Base-by-base conservation (phyloP, 345 rosid genomes). In the Xanthoceras sorbifolium region DNA sequence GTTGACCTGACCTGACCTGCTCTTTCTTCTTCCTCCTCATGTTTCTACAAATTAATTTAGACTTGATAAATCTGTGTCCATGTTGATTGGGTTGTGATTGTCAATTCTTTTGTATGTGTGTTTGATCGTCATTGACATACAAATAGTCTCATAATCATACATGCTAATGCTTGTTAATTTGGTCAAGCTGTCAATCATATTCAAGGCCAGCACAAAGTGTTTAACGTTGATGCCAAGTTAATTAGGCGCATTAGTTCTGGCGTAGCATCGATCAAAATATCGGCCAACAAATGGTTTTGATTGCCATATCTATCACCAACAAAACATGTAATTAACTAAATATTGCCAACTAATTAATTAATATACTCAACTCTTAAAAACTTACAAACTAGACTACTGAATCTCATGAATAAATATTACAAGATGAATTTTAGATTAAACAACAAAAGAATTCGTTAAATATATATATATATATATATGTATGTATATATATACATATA, bases 381-480 rank as follows among this genome's bases (percentile, higher is more conserved):
- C 46, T 1, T 42, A 42, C 46, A 42, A 17, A 50, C 55, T 50
- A 50, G 7, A n/a, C 55, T 50, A 50, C 23, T 23, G 2, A 7
- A 55, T 55, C 61, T 57, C n/a, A n/a, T n/a, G 23, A 18, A n/a
- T 6, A 6, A 54, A 54, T 8, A 50, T 50, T 17, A 17, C 55
- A 50, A 50, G 7, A 50, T 50, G 4, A 18, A 50, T 50, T 50
- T 50, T 5, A 50, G 7, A 57, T 10, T 23, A 57, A 57, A 57
- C 28, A 44, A 23, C 20, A 67, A 67, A 67, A 67, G 32, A 67
- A 67, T 67, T 44, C 71, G 5, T 65, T 65, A n/a, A 50, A 50
- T 17, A 15, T 54, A 48, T n/a, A n/a, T n/a, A n/a, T n/a, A n/a
- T n/a, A n/a, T n/a, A 48, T 18, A 48, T 10, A 48, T 48, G 14